Conservation (phyloP, 768 basidiomycete species). For the Suillus clintonianus region DNA sequence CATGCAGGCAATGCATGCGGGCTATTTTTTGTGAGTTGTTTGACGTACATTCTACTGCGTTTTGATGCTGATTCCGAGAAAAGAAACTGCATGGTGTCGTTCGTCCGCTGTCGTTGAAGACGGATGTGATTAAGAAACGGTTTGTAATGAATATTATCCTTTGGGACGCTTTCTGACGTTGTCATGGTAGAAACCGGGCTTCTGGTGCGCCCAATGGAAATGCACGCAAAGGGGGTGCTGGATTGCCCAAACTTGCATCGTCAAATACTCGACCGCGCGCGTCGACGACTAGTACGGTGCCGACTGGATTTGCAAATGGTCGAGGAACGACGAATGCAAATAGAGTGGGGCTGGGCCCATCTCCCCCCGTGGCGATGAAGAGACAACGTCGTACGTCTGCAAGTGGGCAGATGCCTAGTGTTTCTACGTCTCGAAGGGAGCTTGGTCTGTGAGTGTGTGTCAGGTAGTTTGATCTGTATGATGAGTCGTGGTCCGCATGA, state of each 20-base stretch:
- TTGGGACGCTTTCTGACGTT: constrained; percentile 1
- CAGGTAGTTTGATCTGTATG: not conserved
- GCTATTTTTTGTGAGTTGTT: constrained; percentile 77
- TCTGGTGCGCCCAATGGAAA: constrained; percentile 70
- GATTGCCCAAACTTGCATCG: constrained; percentile 75
- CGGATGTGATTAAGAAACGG: constrained; percentile 98
- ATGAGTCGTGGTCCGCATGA: constrained; percentile 19
- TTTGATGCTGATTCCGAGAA: constrained; percentile 14
- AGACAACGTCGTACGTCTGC: constrained; percentile 80
- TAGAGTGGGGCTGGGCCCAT: constrained; percentile 21
- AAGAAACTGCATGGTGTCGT: constrained; percentile 97
- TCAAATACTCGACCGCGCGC: constrained; percentile 74
- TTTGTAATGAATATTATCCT: constrained; percentile 29
- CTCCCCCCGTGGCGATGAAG: constrained; percentile 55
- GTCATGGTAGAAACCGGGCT: constrained; percentile 65
- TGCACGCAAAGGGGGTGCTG: constrained; percentile 61
- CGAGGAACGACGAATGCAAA: constrained; percentile 38
- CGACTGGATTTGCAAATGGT: constrained; percentile 46
- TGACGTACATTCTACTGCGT: constrained; percentile 1
- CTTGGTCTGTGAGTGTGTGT: constrained; percentile 9
- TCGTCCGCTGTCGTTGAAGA: constrained; percentile 91
- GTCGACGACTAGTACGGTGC: constrained; percentile 59
- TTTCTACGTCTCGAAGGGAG: constrained; percentile 31
- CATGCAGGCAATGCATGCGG: constrained; percentile 84
- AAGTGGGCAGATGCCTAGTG: constrained; percentile 45